A percentile compares a stretch with the other conserved stretches of the same genome.
phyloP scores from a whole-genome alignment of 768 basidiomycete genomes.

The Lentinula lateritia region DNA sequence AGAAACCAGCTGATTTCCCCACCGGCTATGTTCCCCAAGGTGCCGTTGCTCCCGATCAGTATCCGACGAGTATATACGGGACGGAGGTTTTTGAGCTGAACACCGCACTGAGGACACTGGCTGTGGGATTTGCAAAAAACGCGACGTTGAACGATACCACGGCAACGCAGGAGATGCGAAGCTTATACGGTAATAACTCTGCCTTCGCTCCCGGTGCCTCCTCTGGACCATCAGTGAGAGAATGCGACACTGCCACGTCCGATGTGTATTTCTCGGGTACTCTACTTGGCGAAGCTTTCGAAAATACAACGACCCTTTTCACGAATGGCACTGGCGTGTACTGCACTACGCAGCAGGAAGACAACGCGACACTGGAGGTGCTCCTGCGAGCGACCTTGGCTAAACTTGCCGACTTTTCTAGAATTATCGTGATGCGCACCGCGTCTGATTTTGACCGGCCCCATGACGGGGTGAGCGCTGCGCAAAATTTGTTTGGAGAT shows the following conservation, averaged over 20 bases:
- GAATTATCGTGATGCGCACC: constrained; percentile 32
- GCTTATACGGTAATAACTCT: constrained; percentile 13
- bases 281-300: constrained; percentile 26
- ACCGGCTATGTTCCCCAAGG: constrained; percentile 23
- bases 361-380: constrained; percentile 33
- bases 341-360: constrained; percentile 32
- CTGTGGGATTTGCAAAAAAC: constrained; percentile 14
- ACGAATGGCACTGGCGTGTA: constrained; percentile 27
- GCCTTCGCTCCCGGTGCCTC: constrained; percentile 19
- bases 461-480: constrained; percentile 13
- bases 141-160: constrained; percentile 18
- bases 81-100: constrained; percentile 32
- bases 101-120: constrained; percentile 20
- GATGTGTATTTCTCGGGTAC: constrained; percentile 27
- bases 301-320: constrained; percentile 15
- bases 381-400: constrained; percentile 27
- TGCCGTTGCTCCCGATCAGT: constrained; percentile 8
- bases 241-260: constrained; percentile 22
- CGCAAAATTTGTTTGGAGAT: constrained; percentile 22
- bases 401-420: constrained; percentile 28
- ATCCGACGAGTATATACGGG: constrained; percentile 11
- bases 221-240: constrained; percentile 17
- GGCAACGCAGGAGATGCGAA: constrained; percentile 13
- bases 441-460: constrained; percentile 27
- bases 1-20: constrained; percentile 27